These are phyloP conservation scores for Lipomyces kockii DNA, from an alignment of 805 yeast species.

Conservation along the genomic window DNA sequence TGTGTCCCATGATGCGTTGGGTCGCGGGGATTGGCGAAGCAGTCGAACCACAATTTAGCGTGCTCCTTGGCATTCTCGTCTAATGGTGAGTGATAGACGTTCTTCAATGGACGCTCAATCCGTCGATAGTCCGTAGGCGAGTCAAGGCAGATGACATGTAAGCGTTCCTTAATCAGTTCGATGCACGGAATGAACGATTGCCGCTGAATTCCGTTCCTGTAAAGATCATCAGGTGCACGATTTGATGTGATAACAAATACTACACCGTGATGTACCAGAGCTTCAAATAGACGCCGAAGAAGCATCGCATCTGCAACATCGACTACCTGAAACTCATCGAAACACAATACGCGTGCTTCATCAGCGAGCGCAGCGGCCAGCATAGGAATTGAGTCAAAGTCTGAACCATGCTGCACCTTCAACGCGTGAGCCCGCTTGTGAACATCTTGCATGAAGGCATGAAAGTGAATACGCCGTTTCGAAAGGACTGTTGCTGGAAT, in stretches of 20 bases:
- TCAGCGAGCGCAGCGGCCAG: conserved; percentile 83
- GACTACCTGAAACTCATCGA: conserved; percentile 97
- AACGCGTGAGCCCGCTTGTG: conserved; percentile 87
- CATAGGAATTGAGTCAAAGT: conserved; percentile 80
- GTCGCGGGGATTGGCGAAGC: conserved; percentile 60
- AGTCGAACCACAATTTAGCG: conserved; percentile 74
- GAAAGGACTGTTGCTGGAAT: conserved; percentile 72
- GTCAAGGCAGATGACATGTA: conserved; percentile 77
- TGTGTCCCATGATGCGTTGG: conserved; percentile 44
- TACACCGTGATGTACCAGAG: conserved; percentile 69
- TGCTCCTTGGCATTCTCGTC: conserved; percentile 65
- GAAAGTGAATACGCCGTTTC: conserved; percentile 87
- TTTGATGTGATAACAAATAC: conserved; percentile 92
- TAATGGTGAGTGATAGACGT: conserved; percentile 76
- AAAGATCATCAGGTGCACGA: conserved; percentile 91
- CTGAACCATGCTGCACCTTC: conserved; percentile 65
- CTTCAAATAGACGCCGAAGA: conserved; percentile 73
- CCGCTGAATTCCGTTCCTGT: conserved; percentile 92
- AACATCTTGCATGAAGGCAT: conserved; percentile 93
- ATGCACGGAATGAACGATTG: conserved; percentile 92
- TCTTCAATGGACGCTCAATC: conserved; percentile 78
- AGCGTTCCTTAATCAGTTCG: conserved; percentile 69
- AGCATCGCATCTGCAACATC: conserved; percentile 99
- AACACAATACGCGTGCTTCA: conserved; percentile 78
- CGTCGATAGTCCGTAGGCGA: conserved; percentile 95